phyloP scores from a whole-genome alignment of 192 early-diverging fungal species.

The Backusella mclennaniae region DNA sequence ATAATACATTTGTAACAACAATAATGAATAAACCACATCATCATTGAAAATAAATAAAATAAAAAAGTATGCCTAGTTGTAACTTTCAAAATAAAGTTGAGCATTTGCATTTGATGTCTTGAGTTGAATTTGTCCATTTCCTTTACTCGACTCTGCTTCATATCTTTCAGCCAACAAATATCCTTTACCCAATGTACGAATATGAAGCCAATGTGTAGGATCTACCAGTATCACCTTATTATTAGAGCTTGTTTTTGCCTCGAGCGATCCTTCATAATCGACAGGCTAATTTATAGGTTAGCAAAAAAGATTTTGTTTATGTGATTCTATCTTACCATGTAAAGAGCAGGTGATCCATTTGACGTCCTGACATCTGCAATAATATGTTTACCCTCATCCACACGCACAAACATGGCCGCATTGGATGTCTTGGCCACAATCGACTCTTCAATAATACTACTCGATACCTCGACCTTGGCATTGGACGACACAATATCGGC shows the following conservation, averaged over 20 bases:
- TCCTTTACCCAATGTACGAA: background rate
- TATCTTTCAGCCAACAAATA: background rate
- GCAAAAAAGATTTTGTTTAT: background rate
- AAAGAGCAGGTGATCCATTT: background rate
- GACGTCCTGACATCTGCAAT: background rate
- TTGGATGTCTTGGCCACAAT: background rate
- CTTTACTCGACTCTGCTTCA: background rate
- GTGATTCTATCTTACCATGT: background rate
- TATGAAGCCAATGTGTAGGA: background rate
- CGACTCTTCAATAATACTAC: background rate
- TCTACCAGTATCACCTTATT: background rate
- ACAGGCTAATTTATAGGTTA: background rate
- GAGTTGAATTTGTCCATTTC: background rate
- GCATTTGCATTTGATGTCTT: background rate
- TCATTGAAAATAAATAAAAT: background rate
- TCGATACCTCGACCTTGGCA: background rate
- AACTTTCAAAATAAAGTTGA: background rate
- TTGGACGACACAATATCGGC: background rate
- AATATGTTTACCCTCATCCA: background rate
- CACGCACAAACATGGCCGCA: background rate
- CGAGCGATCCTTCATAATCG: background rate
- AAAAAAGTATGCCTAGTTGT: background rate
- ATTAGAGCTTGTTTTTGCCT: background rate
- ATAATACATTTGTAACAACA: background rate
- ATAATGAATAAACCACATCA: background rate